A percentile compares a stretch with the other conserved stretches of the same genome.
phyloP scores from a whole-genome alignment of 75 land plant species.

The Larix kaempferi region DNA sequence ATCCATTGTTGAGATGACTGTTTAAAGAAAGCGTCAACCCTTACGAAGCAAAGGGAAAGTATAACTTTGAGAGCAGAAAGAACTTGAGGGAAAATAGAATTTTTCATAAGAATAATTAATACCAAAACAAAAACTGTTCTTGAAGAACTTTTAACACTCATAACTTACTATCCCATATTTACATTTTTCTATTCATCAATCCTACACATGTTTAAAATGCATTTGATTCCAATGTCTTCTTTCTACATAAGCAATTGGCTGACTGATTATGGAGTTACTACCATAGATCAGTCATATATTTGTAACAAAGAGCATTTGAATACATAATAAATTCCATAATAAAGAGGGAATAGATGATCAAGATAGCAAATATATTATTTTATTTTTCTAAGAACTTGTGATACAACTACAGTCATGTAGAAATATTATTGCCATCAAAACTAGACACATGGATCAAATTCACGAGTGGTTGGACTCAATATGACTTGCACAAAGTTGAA shows the following conservation, averaged over 20 bases:
- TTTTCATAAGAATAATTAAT: too few species aligned
- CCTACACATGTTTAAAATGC: not conserved
- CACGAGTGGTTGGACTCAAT: not conserved
- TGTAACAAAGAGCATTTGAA: not conserved
- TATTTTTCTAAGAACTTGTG: not conserved
- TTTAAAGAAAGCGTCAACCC: not conserved
- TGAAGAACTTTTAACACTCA: too few species aligned
- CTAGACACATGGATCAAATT: slow-evolving; percentile 2
- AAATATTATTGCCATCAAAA: not conserved
- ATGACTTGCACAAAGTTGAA: not conserved
- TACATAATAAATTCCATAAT: not conserved
- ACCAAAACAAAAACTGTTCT: too few species aligned
- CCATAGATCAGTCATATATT: not conserved
- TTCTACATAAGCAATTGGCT: not conserved
- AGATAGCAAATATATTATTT: not conserved
- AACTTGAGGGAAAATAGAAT: too few species aligned
- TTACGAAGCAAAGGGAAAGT: too few species aligned
- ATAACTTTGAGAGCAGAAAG: too few species aligned
- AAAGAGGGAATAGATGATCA: not conserved
- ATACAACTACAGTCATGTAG: not conserved
- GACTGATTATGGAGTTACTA: not conserved
- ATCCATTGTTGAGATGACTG: not conserved
- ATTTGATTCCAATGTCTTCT: not conserved
- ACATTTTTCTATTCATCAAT: not conserved
- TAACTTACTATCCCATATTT: not conserved